Base-by-base conservation (phyloP, 257 asterid species). In the Gentiana macrophylla region DNA sequence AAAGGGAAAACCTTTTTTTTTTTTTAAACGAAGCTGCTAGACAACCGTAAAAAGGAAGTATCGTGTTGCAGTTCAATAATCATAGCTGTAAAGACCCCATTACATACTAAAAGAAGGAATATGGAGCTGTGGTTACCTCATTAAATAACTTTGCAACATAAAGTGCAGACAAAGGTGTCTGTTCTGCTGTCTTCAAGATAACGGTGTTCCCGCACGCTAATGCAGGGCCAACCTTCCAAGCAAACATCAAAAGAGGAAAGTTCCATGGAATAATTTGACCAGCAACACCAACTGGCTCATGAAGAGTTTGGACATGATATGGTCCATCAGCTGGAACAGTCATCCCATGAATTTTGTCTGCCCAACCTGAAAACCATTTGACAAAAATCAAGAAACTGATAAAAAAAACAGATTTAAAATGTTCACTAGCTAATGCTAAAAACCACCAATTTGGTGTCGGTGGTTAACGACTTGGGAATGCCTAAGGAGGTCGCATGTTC, bases 261-360 rank as follows among this genome's bases (percentile, higher is more conserved):
- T 92, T 92, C 99, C 97, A 92, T 0, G 97, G 99, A 57, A 92
- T 86, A 57, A 92, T 92, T 79, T 88, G 99, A 38, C 99, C 99
- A 32, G 80, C 91, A 52, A 92, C 99, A 54, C 99, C 99, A 45
- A 92, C 83, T 37, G 99, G 99, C 72, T 92, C 99, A 2, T 92
- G 97, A 72, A 92, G 64, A 3, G 99, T 88, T 70, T 92, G 97
- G 54, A 88, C 97, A 66, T 92, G 99, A 67, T 52, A 71, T 6
- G 94, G 79, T 8, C 99, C 97, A 64, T 88, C 97, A 43, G 94
- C 95, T 59, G 76, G 97, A 71, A 92, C 45, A 15, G 97, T 88
- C 70, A 83, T 67, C 36, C 99, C 97, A 53, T 92, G 99, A 62
- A 92, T 92, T 82, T 88, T 92, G 72, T 92, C 97, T 1, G 99